Conservation (phyloP, 169 alveolate genomes). For the Plasmodium sp. region DNA sequence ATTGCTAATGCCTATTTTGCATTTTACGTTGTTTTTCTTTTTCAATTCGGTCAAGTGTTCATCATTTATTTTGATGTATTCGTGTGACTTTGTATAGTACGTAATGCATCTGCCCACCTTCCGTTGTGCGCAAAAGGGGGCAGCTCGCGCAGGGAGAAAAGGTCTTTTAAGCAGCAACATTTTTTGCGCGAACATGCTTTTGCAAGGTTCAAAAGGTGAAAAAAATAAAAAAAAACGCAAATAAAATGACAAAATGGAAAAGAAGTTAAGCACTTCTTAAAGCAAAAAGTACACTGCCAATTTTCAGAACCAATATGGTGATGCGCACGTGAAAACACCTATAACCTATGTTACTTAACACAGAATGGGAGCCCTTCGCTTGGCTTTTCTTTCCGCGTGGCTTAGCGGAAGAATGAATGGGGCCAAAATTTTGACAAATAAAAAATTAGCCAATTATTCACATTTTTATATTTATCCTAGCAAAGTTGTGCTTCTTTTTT, state of each 20-base stretch:
- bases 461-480: not conserved
- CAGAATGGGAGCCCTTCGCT: not conserved
- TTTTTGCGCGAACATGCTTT: slow-evolving; percentile 1
- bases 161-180: slow-evolving; percentile 3
- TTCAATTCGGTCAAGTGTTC: slow-evolving; percentile 19
- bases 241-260: not conserved
- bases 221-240: not conserved
- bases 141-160: not conserved
- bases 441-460: not conserved
- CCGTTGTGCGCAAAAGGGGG: not conserved
- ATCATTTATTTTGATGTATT: slow-evolving; percentile 51
- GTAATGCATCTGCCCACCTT: slow-evolving; percentile 1
- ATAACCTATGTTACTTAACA: not conserved
- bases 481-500: not conserved
- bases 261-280: not conserved
- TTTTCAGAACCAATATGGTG: not conserved
- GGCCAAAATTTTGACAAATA: not conserved
- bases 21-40: slow-evolving; percentile 17
- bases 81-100: slow-evolving; percentile 68
- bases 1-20: slow-evolving; percentile 81
- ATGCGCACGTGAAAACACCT: not conserved
- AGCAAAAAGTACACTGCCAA: not conserved
- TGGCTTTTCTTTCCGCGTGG: not conserved
- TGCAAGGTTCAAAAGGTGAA: not conserved
- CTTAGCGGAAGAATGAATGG: not conserved